Base-by-base conservation (phyloP, 1,139 yeast genomes). In the Candida sanyaensis region DNA sequence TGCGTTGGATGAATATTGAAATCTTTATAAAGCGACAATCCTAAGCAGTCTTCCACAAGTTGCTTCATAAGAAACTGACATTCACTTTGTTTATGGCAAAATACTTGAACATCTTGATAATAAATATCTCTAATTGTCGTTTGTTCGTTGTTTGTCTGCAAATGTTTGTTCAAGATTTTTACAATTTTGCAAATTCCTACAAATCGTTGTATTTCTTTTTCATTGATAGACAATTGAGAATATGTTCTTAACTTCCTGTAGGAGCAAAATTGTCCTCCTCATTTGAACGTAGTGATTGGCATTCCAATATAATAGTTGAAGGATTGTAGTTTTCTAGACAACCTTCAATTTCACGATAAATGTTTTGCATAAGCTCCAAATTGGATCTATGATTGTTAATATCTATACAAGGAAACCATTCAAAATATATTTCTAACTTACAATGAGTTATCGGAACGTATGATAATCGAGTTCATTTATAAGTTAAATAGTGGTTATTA, bases 41-140 rank as follows among this genome's bases (percentile, higher is more conserved):
- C 62, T 57, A 55, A 65, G 41, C 61, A 70, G 42, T 6, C 55
- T 60, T 50, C 71, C 41, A 56, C 64, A 27, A 80, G 44, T 7
- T 56, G 45, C 5, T 69, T 73, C 1, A 87, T 55, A 1, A 73
- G 57, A 0, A 57, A 47, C 48, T 80, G 79, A 2, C 84, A 81
- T 5, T 53, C 61, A 0, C 53, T 17, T 58, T 87, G 93, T 1
- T 59, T 60, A 23, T 49, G 49, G 32, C 63, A 59, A 61, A 84
- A 88, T 6, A 86, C 58, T 6, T 64, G 68, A 0, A 84, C 88
- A 58, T 86, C 86, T 49, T 76, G 77, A 61, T 88, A 88, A 63
- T 73, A 88, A 0, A 88, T 52, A 55, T 87, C 92, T 51, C 96
- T 66, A 49, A 76, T 74, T 0, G 92, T 84, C 0, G 78, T 71